phyloP scores from a whole-genome alignment of 352 stramenopile genomes.

The Phytophthora syringae region DNA sequence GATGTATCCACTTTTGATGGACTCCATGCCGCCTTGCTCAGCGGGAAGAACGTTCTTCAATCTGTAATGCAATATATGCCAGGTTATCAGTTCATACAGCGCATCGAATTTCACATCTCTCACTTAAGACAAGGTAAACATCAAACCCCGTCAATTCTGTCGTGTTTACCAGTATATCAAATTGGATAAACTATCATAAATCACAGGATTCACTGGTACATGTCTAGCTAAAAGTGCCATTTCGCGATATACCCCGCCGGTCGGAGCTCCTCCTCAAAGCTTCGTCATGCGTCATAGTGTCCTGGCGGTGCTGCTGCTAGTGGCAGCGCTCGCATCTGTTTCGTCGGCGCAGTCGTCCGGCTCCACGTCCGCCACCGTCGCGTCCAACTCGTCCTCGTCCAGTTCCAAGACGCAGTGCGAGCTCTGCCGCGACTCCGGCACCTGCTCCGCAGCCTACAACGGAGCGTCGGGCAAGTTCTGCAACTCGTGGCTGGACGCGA shows the following conservation, averaged over 20 bases:
- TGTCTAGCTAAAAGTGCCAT: conserved; percentile 6
- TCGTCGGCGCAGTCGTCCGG: conserved; percentile 1
- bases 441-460: conserved; percentile 59
- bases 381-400: conserved; percentile 8
- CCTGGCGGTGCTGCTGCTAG: conserved; percentile 14
- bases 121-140: no score
- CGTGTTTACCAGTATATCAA: no score
- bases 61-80: background rate
- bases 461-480: conserved; percentile 54
- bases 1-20: background rate
- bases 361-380: conserved; percentile 1
- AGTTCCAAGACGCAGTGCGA: conserved; percentile 38
- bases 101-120: no score
- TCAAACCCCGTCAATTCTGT: no score
- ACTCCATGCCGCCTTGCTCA: background rate
- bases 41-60: background rate
- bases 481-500: conserved; percentile 52
- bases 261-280: background rate
- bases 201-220: no score
- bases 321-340: background rate
- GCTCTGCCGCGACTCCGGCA: conserved; percentile 46
- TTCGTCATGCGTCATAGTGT: conserved; percentile 6
- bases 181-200: no score
- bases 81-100: no score
- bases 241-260: background rate